phyloP scores from a whole-genome alignment of 1,284 basidiomycete genomes.

The Apiotrichum veenhuisii region DNA sequence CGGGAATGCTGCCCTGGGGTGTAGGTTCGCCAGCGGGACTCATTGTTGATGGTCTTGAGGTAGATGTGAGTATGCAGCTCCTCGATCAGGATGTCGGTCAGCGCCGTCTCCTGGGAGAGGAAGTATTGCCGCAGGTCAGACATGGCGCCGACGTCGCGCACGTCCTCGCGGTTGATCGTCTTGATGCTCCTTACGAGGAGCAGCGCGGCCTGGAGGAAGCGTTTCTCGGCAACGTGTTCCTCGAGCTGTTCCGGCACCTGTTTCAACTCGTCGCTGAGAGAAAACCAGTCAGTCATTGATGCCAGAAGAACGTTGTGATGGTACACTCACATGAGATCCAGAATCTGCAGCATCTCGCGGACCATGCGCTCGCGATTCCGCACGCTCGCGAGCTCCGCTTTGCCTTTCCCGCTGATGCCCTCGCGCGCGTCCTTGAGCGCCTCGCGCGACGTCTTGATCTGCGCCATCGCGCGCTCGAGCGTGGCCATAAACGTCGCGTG shows the following conservation, averaged over 20 bases:
- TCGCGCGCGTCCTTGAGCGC: conserved; percentile 61
- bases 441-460: conserved; percentile 67
- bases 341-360: conserved; percentile 81
- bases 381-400: conserved; percentile 76
- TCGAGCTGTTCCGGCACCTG: conserved; percentile 88
- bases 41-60: conserved; percentile 94
- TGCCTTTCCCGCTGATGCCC: conserved; percentile 45
- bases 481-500: conserved; percentile 72
- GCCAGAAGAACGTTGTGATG: neutral
- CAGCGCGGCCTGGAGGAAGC: conserved; percentile 82
- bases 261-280: conserved; percentile 81
- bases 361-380: conserved; percentile 77
- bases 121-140: conserved; percentile 85
- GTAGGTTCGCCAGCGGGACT: conserved; percentile 85
- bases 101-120: conserved; percentile 78
- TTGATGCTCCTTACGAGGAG: conserved; percentile 85
- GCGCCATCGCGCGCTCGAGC: conserved; percentile 65
- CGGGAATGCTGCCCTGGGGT: conserved; percentile 70
- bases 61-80: conserved; percentile 98
- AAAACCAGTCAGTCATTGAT: conserved; percentile 19
- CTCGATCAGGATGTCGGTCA: conserved; percentile 89
- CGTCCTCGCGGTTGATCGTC: conserved; percentile 83
- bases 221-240: conserved; percentile 91
- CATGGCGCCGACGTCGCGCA: conserved; percentile 90
- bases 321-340: conserved; percentile 77